These are phyloP conservation scores for Solanum peruvianum DNA, from an alignment of 257 asterid genomes.

Conservation along the genomic window DNA sequence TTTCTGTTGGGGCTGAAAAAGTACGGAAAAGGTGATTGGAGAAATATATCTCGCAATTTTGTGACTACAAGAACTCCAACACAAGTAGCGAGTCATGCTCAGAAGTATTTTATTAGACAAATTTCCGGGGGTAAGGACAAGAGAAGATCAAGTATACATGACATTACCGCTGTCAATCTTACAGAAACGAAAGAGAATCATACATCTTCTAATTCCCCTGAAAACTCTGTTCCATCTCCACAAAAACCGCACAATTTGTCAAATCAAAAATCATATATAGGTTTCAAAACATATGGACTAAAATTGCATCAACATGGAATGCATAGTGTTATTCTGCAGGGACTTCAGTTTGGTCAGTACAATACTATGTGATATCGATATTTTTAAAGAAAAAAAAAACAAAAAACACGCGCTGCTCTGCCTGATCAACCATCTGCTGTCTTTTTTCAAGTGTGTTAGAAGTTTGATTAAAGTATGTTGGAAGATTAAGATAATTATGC, in stretches of 20 bases:
- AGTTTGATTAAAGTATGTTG: background rate
- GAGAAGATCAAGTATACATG: conserved; percentile 89
- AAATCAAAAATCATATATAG: conserved; percentile 29
- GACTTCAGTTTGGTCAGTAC: conserved; percentile 30
- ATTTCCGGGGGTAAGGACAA: conserved; percentile 85
- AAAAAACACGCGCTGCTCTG: too few relatives aligned
- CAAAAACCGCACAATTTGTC: conserved; percentile 13
- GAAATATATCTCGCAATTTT: conserved; percentile 72
- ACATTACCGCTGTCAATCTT: conserved; percentile 59
- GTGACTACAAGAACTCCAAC: conserved; percentile 86
- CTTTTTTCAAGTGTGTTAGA: background rate
- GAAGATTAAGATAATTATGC: background rate
- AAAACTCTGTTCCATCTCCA: conserved; percentile 12
- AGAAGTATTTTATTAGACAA: conserved; percentile 84
- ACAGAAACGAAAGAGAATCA: conserved; percentile 19
- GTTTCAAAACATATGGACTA: conserved; percentile 12
- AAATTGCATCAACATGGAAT: background rate
- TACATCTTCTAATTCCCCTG: conserved; percentile 13
- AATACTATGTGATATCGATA: conserved; percentile 6
- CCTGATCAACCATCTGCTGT: background rate
- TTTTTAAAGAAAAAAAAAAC: conserved; percentile 2
- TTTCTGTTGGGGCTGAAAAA: conserved; percentile 82
- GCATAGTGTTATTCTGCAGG: conserved; percentile 21
- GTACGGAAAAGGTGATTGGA: conserved; percentile 97
- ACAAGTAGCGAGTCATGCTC: conserved; percentile 95